Evolutionary conservation across 331 rosid genomes (phyloP).

Genomic region (Malus hybrid): DNA sequence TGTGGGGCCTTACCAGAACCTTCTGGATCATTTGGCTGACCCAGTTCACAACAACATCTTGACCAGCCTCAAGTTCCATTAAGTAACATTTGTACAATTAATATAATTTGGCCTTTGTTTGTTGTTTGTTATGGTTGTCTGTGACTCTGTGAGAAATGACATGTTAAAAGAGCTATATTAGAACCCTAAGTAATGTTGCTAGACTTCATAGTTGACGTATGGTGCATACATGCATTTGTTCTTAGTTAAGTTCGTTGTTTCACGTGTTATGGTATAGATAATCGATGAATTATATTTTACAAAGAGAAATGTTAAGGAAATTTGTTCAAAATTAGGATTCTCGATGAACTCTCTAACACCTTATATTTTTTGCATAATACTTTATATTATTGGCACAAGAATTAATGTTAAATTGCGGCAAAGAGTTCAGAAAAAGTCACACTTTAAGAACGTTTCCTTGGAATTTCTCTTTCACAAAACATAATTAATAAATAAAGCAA

Average conservation of each 20-base stretch:
- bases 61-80: conserved; percentile 94
- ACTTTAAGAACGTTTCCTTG: fast-evolving
- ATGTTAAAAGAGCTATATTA: conserved; percentile 12
- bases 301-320: too few species aligned
- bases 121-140: conserved; percentile 4
- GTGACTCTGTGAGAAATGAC: conserved; percentile 26
- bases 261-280: too few species aligned
- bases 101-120: background rate
- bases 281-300: too few species aligned
- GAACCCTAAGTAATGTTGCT: background rate
- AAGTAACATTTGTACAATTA: conserved; percentile 3
- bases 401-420: fast-evolving
- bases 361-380: fast-evolving
- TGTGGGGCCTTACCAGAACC: conserved; percentile 92
- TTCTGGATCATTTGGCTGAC: conserved; percentile 82
- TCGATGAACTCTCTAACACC: fast-evolving
- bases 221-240: too few species aligned
- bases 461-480: too few species aligned
- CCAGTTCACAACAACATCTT: conserved; percentile 83
- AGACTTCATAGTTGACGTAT: background rate
- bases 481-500: too few species aligned
- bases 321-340: too few species aligned
- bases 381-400: fast-evolving
- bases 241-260: too few species aligned
- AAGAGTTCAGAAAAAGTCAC: fast-evolving